Conservation (phyloP, 2,329 filamentous ascomycete genomes). For the Paracamarosporium sp. region DNA sequence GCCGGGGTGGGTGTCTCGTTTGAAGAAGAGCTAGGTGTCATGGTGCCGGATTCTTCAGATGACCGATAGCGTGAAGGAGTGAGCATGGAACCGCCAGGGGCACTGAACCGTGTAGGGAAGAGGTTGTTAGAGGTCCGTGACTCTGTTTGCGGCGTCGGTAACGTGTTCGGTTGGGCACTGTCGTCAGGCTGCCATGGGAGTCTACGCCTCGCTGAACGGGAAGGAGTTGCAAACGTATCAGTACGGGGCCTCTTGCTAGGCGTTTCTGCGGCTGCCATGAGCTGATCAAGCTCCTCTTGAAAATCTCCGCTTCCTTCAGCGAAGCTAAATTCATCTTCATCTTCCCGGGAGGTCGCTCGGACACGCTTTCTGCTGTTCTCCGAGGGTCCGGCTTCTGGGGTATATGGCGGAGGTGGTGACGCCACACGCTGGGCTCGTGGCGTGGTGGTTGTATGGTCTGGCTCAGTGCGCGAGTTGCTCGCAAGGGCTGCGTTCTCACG, state of each 20-base stretch:
- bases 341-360: conserved; percentile 28
- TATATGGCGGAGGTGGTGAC: conserved; percentile 29
- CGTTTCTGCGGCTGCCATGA: conserved; percentile 41
- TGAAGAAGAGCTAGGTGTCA: conserved; percentile 25
- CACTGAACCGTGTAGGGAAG: conserved; percentile 17
- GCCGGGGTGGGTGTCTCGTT: conserved; percentile 43
- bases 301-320: conserved; percentile 38
- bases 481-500: conserved; percentile 57
- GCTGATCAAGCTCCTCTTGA: conserved; percentile 38
- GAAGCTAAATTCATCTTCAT: conserved; percentile 43
- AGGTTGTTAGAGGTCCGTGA: conserved; percentile 14
- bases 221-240: conserved; percentile 47
- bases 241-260: conserved; percentile 50
- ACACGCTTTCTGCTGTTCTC: conserved; percentile 37
- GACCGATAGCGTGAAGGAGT: conserved; percentile 23
- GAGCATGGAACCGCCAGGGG: conserved; percentile 13
- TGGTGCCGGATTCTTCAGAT: conserved; percentile 13
- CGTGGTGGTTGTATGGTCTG: conserved; percentile 23
- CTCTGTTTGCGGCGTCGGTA: conserved; percentile 39
- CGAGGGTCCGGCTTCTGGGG: conserved; percentile 13
- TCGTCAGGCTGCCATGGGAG: conserved; percentile 49
- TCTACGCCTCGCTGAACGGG: conserved; percentile 30
- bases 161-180: conserved; percentile 14
- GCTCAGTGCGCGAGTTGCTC: conserved; percentile 57
- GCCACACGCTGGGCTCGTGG: conserved; percentile 16